Conservation (phyloP, 2,329 filamentous ascomycete genomes). For the Fusarium humuli region DNA sequence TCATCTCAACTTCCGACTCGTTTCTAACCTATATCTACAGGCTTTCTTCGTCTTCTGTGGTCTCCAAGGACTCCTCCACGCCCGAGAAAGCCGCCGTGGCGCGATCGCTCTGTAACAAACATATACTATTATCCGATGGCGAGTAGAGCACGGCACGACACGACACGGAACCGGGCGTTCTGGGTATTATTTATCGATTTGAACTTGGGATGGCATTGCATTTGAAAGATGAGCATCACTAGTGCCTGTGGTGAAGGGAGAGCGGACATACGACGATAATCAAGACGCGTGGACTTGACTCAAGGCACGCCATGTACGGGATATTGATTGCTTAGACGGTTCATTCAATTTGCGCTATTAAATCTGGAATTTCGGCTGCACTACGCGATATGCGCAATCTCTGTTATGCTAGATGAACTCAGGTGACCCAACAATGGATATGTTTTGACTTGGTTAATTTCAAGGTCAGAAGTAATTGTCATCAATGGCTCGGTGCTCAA, state of each 20-base stretch:
- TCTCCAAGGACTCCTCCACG: conserved; percentile 86
- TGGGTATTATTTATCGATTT: conserved; percentile 43
- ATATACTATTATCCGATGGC: conserved; percentile 14
- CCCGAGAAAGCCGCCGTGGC: conserved; percentile 83
- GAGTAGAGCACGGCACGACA: conserved; percentile 41
- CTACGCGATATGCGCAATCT: background rate
- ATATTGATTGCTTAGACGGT: conserved; percentile 43
- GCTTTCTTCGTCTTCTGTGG: conserved; percentile 92
- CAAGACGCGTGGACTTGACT: conserved; percentile 22
- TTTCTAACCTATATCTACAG: conserved; percentile 57
- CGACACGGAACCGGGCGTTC: conserved; percentile 46
- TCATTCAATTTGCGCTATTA: conserved; percentile 23
- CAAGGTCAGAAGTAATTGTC: background rate
- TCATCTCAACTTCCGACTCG: background rate
- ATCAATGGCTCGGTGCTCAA: background rate
- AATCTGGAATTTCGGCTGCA: background rate
- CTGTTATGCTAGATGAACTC: background rate
- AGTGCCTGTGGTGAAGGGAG: conserved; percentile 6
- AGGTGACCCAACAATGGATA: background rate
- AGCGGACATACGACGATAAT: conserved; percentile 28
- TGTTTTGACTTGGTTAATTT: background rate
- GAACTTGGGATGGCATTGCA: conserved; percentile 43
- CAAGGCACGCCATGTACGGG: conserved; percentile 34
- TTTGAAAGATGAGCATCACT: conserved; percentile 37
- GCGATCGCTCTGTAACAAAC: conserved; percentile 76